Evolutionary conservation across 2,329 filamentous ascomycete species (phyloP), one percentile per base, ranked within the genome.

Genomic region (Aureobasidium musti): DNA sequence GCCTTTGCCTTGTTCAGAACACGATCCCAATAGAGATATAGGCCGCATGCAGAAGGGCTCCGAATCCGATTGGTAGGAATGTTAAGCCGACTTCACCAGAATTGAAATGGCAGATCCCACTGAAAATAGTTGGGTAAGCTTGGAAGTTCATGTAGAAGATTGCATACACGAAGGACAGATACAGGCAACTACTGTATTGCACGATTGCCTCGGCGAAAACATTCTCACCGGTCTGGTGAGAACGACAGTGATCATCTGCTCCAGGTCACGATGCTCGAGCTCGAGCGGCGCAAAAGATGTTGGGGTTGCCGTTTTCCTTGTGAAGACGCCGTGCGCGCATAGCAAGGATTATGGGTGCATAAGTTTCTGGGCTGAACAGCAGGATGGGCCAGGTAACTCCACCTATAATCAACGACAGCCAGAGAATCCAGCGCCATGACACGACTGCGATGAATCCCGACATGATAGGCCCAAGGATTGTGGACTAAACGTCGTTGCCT

Each of bases 121-220:
- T 79, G 75, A 91, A 93, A 69, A 92, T 89, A 68, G 73, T 86
- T 74, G 75, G 88, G 74, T 89, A 93, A 2, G 89, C 88, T 74
- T 91, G 87, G 71, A 94, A 91, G 73, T 87, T 91, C 78, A 93
- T 90, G 81, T 87, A 88, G 69, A 88, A 85, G 68, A 88, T 83
- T 3, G 81, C 84, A 73, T 92, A 93, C 10, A 77, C 79, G 57
- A 82, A 79, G 39, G 87, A 83, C 33, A 93, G 80, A 39, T 90
- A 87, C 13, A 92, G 81, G 75, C 92, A 93, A 1, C 84, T 86
- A 1, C 84, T 86, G 57, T 87, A 88, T 28, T 87, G 81, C 8
- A 94, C 89, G 59, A 94, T 89, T 57, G 89, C 87, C 73, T 95
- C 91, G 50, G 84, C 87, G 52, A 78, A 73, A 91, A 80, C 91